Evolutionary conservation across 169 alveolate genomes (phyloP).

Genomic region (Cryptosporidium sp.): DNA sequence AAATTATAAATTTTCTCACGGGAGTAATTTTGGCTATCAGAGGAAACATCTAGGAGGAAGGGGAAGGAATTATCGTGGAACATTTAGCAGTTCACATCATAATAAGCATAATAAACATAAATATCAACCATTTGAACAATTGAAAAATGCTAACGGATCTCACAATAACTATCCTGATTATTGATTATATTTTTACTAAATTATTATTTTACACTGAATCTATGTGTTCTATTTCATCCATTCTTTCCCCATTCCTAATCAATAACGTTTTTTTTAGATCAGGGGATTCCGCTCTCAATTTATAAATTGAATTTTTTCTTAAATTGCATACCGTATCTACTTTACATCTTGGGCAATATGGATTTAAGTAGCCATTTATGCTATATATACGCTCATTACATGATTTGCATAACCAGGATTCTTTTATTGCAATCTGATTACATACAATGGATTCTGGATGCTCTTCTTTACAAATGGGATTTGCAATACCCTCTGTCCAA

Average conservation of each 20-base stretch:
- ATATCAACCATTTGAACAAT: constrained; percentile 5
- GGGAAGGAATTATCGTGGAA: constrained; percentile 22
- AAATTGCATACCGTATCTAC: constrained; percentile 22
- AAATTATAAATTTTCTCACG: constrained; percentile 7
- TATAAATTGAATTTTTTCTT: constrained; percentile 45
- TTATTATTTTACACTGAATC: neutral
- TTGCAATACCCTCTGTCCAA: constrained; percentile 49
- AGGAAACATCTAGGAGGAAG: constrained; percentile 16
- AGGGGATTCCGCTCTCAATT: neutral
- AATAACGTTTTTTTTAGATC: neutral
- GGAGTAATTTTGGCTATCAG: neutral
- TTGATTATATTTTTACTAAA: neutral
- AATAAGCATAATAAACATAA: neutral
- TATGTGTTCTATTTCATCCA: neutral
- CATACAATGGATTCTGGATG: constrained; percentile 40
- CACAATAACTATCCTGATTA: constrained; percentile 21
- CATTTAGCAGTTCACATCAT: neutral
- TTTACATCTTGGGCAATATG: constrained; percentile 62
- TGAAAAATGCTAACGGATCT: neutral
- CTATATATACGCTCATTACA: constrained; percentile 25
- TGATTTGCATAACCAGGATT: constrained; percentile 56
- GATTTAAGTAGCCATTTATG: constrained; percentile 26
- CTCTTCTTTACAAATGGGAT: constrained; percentile 18
- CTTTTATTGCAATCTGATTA: constrained; percentile 40
- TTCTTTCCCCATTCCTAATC: constrained; percentile 37